phyloP scores from a whole-genome alignment of 2,329 filamentous ascomycete genomes.

The Fusarium metavorans region DNA sequence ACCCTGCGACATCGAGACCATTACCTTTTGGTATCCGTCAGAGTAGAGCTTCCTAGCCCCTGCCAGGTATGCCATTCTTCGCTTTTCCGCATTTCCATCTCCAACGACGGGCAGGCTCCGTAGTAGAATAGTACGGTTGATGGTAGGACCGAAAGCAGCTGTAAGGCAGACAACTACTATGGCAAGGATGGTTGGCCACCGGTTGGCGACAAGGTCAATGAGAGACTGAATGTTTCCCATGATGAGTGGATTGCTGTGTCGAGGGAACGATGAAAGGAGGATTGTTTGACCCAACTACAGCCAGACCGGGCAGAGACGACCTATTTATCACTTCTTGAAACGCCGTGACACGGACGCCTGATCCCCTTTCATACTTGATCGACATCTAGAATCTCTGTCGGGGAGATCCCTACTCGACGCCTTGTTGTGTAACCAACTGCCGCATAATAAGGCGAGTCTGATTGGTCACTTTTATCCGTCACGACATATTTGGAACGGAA shows the following conservation, averaged over 20 bases:
- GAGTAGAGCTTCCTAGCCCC: conserved; percentile 25
- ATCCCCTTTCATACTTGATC: not conserved
- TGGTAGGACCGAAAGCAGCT: not conserved
- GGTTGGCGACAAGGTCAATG: not conserved
- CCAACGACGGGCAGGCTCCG: conserved; percentile 22
- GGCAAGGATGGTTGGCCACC: conserved; percentile 9
- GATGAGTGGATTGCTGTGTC: not conserved
- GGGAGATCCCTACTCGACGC: not conserved
- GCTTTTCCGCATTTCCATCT: conserved; percentile 17
- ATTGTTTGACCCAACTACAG: not conserved
- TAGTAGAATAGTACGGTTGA: not conserved
- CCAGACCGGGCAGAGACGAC: not conserved
- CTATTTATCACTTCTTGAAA: not conserved
- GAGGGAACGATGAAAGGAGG: not conserved
- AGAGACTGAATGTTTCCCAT: conserved; percentile 16
- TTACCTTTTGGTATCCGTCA: conserved; percentile 24
- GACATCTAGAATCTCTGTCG: not conserved
- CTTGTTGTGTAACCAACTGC: not conserved
- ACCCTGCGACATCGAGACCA: rapidly evolving
- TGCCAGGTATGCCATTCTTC: conserved; percentile 25
- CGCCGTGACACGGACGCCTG: not conserved
- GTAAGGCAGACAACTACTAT: not conserved
- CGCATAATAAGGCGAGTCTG: not conserved
- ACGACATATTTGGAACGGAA: not conserved
- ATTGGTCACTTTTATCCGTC: not conserved